Percentiles rank a stretch among this genome's conserved stretches.
Evolutionary conservation across 805 yeast genomes (phyloP).

Genomic region (Candida chauliodis): DNA sequence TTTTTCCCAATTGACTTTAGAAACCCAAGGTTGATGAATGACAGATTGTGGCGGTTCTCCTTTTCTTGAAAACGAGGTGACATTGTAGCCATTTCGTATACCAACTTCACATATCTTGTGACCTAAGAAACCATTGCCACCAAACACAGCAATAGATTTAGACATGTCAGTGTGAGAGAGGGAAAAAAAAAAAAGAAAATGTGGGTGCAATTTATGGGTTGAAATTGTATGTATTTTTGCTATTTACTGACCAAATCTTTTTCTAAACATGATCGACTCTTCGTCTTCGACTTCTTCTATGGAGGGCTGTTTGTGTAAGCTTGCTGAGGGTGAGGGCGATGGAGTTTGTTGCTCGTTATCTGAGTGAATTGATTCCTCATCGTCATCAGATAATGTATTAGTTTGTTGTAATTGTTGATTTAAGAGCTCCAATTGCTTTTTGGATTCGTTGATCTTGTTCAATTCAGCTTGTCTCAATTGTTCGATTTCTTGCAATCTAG

Average conservation of each 20-base stretch:
- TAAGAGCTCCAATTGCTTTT: constrained; percentile 8
- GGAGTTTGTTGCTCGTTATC: constrained; percentile 6
- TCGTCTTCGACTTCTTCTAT: constrained; percentile 33
- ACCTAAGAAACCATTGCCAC: constrained; percentile 86
- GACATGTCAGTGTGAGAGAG: constrained; percentile 8
- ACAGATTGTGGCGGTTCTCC: constrained; percentile 41
- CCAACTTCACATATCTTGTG: constrained; percentile 65
- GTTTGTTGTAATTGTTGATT: constrained; percentile 3
- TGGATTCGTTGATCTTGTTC: constrained; percentile 7
- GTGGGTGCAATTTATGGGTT: background rate
- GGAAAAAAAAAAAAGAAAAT: background rate
- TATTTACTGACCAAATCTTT: constrained; percentile 29
- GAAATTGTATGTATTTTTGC: too few species aligned
- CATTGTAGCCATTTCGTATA: constrained; percentile 56
- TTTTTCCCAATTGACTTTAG: constrained; percentile 58
- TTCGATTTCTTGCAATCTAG: constrained; percentile 4
- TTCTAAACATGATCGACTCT: constrained; percentile 37
- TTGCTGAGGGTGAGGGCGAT: constrained; percentile 1
- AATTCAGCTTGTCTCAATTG: constrained; percentile 8
- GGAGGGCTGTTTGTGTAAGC: constrained; percentile 18
- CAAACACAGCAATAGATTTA: constrained; percentile 60
- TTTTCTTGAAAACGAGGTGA: constrained; percentile 65
- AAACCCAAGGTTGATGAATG: constrained; percentile 48
- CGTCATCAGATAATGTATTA: constrained; percentile 7
- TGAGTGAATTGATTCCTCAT: constrained; percentile 5